Percentiles rank a stretch among this genome's conserved stretches.
Evolutionary conservation across 148 eudicot genomes (phyloP).

Genomic region (Chenopodium berlandieri): DNA sequence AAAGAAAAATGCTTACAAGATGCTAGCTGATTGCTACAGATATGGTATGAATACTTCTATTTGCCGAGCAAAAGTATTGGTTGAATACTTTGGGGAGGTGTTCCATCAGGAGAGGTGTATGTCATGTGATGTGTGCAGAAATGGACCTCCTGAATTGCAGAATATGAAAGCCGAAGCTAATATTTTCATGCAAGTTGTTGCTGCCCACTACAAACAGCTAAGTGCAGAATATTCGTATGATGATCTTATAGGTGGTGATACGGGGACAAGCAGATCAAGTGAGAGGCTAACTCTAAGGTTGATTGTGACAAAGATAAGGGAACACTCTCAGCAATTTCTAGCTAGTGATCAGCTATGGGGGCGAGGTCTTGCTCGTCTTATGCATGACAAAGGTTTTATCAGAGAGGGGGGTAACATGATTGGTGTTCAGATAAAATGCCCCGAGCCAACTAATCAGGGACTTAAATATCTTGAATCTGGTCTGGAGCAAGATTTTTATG

Average conservation of each 20-base stretch:
- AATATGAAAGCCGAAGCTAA: slow-evolving; percentile 62
- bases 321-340: slow-evolving; percentile 48
- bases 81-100: slow-evolving; percentile 88
- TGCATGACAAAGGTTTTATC: slow-evolving; percentile 70
- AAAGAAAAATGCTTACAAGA: slow-evolving; percentile 67
- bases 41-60: slow-evolving; percentile 73
- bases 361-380: slow-evolving; percentile 79
- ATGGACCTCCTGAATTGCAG: slow-evolving; percentile 69
- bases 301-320: slow-evolving; percentile 56
- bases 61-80: slow-evolving; percentile 83
- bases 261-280: slow-evolving; percentile 20
- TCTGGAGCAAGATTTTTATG: slow-evolving; percentile 40
- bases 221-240: slow-evolving; percentile 40
- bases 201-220: slow-evolving; percentile 46
- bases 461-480: slow-evolving; percentile 42
- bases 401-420: slow-evolving; percentile 45
- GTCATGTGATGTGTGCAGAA: slow-evolving; percentile 69
- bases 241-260: slow-evolving; percentile 26
- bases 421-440: slow-evolving; percentile 62
- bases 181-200: slow-evolving; percentile 53
- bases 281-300: slow-evolving; percentile 51
- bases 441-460: slow-evolving; percentile 60
- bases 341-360: slow-evolving; percentile 67
- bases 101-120: slow-evolving; percentile 52
- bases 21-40: slow-evolving; percentile 89